Base-by-base conservation (phyloP, 2,329 filamentous ascomycete species). In the Parafenestella ontariensis region DNA sequence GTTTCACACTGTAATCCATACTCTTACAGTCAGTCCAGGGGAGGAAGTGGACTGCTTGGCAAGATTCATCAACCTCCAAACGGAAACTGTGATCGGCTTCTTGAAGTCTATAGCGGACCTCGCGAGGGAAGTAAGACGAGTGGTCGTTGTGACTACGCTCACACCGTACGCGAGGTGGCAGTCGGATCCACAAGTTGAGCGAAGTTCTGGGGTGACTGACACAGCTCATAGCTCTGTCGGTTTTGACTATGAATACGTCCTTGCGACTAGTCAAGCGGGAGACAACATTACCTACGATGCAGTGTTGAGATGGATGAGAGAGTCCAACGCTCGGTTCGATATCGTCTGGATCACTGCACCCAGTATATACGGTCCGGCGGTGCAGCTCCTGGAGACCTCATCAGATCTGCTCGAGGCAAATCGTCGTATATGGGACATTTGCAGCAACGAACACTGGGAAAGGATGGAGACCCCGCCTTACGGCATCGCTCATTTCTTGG, bases 1-100 rank as follows among this genome's bases (percentile, higher is more conserved):
- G 3, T 72, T 72, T 54, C 61, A 68, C 49, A 63, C 65, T 11
- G 58, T 72, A 20, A 58, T 72, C 23, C 65, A 70, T 37, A 65
- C 61, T n/a, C 54, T 62, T 20, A 51, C 55, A 13, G 51, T 60
- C 15, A 62, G 62, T 46, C 51, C 59, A 18, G 58, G 54, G 13
- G 62, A 69, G 23, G 56, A 66, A 42, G 67, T 62, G n/a, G 66
- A 70, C 49, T 66, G 67, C 48, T 57, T 70, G 13, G 59, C 67
- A 20, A 64, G 60, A 17, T 66, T 67, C 51, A 61, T 71, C 53
- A 62, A 63, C 23, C 45, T 64, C 10, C 61, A 68, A 40, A 65
- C 59, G 8, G 65, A 67, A 20, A 52, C 54, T 21, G 28, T 66
- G 18, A 50, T 61, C 48, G 55, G 55, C 47, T 61, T 72, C 36